A percentile compares a stretch with the other conserved stretches of the same genome.
Conservation (phyloP, 1,284 basidiomycete genomes). For the Marasmius oreades region DNA sequence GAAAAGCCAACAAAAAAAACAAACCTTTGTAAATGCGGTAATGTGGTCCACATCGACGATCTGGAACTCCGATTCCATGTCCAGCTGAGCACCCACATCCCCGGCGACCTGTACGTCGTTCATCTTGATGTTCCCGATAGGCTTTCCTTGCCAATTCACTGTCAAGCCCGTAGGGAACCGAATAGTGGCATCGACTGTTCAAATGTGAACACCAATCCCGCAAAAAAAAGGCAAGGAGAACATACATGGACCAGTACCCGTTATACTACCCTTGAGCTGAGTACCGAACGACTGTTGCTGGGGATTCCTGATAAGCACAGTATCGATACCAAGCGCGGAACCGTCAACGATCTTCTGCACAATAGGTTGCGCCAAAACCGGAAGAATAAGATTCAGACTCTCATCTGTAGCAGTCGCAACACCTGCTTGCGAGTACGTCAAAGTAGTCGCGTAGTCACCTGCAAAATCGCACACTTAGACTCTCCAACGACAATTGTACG, state of each 20-base stretch:
- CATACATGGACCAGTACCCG: conserved; percentile 74
- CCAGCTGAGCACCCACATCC: conserved; percentile 62
- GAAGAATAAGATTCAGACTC: conserved; percentile 63
- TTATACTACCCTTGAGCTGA: conserved; percentile 61
- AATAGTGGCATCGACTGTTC: conserved; percentile 66
- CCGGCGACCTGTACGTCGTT: conserved; percentile 52
- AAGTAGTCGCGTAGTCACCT: conserved; percentile 50
- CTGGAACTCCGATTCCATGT: conserved; percentile 53
- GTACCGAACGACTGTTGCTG: conserved; percentile 62
- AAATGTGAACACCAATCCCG: conserved; percentile 10
- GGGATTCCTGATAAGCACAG: conserved; percentile 56
- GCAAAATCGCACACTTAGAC: not conserved
- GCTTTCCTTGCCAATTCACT: conserved; percentile 59
- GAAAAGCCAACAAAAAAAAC: conserved; percentile 4
- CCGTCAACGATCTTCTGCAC: conserved; percentile 75
- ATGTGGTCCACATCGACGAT: conserved; percentile 61
- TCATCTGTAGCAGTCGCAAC: conserved; percentile 63
- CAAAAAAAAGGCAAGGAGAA: conserved; percentile 7
- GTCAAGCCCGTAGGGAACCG: conserved; percentile 62
- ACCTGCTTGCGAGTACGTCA: conserved; percentile 58
- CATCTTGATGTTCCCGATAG: conserved; percentile 65
- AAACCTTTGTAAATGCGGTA: conserved; percentile 64
- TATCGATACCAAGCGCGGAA: conserved; percentile 54
- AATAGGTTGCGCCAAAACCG: conserved; percentile 72
- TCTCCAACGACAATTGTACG: not conserved